Conservation (phyloP, 2,329 filamentous ascomycete species). For the Aureobasidium sp. region DNA sequence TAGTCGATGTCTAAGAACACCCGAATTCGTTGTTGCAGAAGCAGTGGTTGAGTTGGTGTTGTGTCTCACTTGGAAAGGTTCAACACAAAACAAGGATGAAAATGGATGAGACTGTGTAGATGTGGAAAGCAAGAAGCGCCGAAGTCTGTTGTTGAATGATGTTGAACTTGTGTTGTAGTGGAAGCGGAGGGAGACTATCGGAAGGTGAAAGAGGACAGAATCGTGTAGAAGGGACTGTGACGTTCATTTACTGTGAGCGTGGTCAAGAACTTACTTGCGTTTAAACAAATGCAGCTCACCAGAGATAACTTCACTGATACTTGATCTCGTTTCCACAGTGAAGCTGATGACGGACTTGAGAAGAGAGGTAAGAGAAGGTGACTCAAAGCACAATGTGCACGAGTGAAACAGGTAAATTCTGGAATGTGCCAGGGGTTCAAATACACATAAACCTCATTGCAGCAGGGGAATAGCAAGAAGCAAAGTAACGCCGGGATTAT, state of each 20-base stretch:
- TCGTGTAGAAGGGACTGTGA: not conserved
- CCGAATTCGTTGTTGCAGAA: not conserved
- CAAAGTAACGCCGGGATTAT: conserved; percentile 1
- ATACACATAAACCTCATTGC: not conserved
- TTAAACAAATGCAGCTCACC: not conserved
- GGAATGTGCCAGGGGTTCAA: not conserved
- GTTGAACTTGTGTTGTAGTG: not conserved
- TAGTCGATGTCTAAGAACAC: not conserved
- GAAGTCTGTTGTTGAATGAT: not conserved
- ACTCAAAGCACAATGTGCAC: not conserved
- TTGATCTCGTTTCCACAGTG: not conserved
- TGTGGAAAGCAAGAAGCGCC: not conserved
- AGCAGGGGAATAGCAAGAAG: not conserved
- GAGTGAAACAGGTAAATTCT: not conserved
- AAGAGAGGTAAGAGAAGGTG: too few species aligned
- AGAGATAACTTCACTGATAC: not conserved
- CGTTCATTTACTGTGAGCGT: not conserved
- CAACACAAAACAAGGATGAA: not conserved
- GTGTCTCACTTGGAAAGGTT: not conserved
- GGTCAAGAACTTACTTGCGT: not conserved
- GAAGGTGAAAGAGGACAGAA: not conserved
- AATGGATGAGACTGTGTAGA: not conserved
- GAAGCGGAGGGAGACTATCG: not conserved
- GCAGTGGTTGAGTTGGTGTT: not conserved
- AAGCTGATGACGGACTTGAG: not conserved